Percentiles rank a stretch among this genome's conserved stretches.
Conservation (phyloP, 768 basidiomycete genomes). For the Lanmaoa pseudosensibilis region DNA sequence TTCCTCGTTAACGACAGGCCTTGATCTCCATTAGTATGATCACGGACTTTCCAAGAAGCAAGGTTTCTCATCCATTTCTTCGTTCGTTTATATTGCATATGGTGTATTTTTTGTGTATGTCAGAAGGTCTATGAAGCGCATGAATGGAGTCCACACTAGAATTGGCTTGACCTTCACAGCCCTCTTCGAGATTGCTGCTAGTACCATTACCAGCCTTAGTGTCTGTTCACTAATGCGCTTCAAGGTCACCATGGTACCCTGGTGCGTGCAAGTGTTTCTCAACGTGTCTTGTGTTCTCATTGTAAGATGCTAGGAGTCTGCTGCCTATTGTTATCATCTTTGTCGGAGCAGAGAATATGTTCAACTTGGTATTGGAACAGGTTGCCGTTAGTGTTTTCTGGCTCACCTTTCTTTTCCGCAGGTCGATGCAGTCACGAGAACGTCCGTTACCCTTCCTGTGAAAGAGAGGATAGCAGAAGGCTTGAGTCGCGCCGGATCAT, state of each 20-base stretch:
- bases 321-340: slow-evolving; percentile 94
- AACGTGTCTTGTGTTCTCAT: slow-evolving; percentile 6
- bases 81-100: slow-evolving; percentile 76
- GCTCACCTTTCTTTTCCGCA: slow-evolving; percentile 34
- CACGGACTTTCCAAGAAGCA: slow-evolving; percentile 45
- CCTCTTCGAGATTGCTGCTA: slow-evolving; percentile 85
- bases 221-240: slow-evolving; percentile 90
- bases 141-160: slow-evolving; percentile 86
- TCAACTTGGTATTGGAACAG: slow-evolving; percentile 68
- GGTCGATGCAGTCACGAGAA: slow-evolving; percentile 85
- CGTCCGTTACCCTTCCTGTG: slow-evolving; percentile 82
- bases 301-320: slow-evolving; percentile 57
- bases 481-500: slow-evolving; percentile 84
- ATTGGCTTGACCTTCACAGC: slow-evolving; percentile 93
- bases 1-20: neutral
- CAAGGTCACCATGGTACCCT: slow-evolving; percentile 86
- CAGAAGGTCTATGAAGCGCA: slow-evolving; percentile 68
- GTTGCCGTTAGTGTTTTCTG: slow-evolving; percentile 11
- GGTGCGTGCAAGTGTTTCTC: slow-evolving; percentile 46
- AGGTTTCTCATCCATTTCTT: slow-evolving; percentile 61
- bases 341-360: slow-evolving; percentile 97
- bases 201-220: slow-evolving; percentile 91
- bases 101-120: slow-evolving; percentile 74
- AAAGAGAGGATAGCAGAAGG: slow-evolving; percentile 92
- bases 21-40: slow-evolving; percentile 47